Evolutionary conservation across 371 early-diverging fungal genomes (phyloP).

Genomic region (Zychaea mexicana): DNA sequence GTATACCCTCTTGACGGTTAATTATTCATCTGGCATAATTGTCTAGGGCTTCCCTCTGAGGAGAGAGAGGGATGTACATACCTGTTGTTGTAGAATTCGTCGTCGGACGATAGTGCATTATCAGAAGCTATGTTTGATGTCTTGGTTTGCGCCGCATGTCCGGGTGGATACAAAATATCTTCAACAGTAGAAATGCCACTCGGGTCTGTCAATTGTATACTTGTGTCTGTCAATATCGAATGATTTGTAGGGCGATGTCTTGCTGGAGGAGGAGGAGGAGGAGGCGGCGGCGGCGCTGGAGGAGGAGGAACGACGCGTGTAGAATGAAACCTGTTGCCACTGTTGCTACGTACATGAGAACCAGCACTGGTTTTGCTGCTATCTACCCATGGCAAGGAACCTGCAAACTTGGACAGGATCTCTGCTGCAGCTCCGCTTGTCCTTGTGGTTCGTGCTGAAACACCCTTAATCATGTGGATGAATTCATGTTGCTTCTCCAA

Average conservation of each 20-base stretch:
- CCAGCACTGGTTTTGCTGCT: constrained; percentile 2
- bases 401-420: constrained; percentile 43
- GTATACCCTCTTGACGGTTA: no score
- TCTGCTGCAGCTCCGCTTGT: constrained; percentile 50
- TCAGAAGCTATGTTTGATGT: constrained; percentile 3
- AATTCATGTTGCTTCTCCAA: constrained; percentile 26
- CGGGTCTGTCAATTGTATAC: constrained; percentile 10
- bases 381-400: constrained; percentile 30
- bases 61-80: neutral
- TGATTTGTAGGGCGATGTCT: neutral
- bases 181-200: constrained; percentile 12
- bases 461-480: constrained; percentile 38
- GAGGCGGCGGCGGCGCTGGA: neutral
- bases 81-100: constrained; percentile 16
- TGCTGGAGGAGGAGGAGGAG: neutral
- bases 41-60: neutral
- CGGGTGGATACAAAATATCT: constrained; percentile 12
- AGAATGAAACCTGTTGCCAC: neutral
- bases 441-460: constrained; percentile 35
- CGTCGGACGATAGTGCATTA: constrained; percentile 16
- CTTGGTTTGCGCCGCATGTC: neutral
- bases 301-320: neutral
- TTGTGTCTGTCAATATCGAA: neutral
- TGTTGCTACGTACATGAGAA: neutral
- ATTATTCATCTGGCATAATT: neutral